Base-by-base conservation (phyloP, 345 rosid genomes). In the Draba incana region DNA sequence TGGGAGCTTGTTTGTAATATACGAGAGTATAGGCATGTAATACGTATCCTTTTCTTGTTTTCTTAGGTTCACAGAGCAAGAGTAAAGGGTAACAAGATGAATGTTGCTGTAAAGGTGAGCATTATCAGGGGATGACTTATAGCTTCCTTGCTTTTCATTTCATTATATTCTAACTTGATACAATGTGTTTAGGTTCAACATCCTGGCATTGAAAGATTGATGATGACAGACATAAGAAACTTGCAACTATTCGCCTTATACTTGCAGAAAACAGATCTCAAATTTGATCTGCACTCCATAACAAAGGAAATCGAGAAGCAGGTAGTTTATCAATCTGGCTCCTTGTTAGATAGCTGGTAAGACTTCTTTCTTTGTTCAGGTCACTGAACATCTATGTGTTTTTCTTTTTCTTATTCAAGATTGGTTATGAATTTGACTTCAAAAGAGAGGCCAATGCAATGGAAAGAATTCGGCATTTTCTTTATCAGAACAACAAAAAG, bases 221-320 rank as follows among this genome's bases (percentile, higher is more conserved):
- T 92, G 98, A 92, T 90, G 97, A 92, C 96, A 6, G 98, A 92
- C 72, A 88, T 92, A 65, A 85, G 77, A 66, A 92, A 92, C 75
- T 68, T 90, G 81, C 98, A 92, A 82, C 86, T 89, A 61, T 88
- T 92, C 71, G 98, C 98, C 59, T 79, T 86, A 31, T 92, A 83
- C 90, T 83, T 92, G 80, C 98, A 92, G 76, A 92, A 78, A 83
- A 83, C 89, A 23, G 98, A 92, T 78, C 75, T 92, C 75, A 90
- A 85, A 73, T 92, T 92, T 75, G 98, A 92, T 70, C 64, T 92
- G 45, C 85, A 65, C 78, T 90, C 97, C 28, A 73, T 92, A 66
- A 85, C 85, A 15, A 92, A 86, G 78, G 98, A 88, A 76, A 93
- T 93, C 89, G 98, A 90, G 82, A 92, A 81, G 81, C 98, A 92